A percentile compares a stretch with the other conserved stretches of the same genome.
Evolutionary conservation across 331 rosid genomes (phyloP).

Genomic region (Malus hybrid): DNA sequence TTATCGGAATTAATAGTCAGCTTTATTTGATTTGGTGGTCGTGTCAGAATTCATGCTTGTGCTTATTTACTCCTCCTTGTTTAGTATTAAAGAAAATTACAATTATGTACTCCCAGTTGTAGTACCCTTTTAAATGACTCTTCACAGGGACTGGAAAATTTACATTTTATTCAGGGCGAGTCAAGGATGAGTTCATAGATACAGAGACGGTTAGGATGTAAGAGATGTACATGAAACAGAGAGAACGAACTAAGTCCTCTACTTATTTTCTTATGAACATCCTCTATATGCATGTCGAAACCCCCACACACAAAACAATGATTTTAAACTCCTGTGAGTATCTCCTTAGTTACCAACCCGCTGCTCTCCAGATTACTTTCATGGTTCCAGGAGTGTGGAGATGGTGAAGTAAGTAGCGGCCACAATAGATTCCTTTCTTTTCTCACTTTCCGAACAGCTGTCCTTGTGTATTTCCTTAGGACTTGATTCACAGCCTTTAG

Average conservation of each 20-base stretch:
- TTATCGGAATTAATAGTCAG: not conserved
- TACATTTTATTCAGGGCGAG: constrained; percentile 2
- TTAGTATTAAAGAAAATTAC: not conserved
- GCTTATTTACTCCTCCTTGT: not conserved
- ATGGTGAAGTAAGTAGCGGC: constrained; percentile 60
- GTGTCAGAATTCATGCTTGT: not conserved
- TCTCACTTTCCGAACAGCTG: constrained; percentile 21
- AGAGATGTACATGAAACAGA: constrained; percentile 20
- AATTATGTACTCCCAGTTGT: not conserved
- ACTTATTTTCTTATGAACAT: not conserved
- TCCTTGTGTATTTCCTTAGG: constrained; percentile 39
- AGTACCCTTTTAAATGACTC: not conserved
- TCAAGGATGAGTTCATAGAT: constrained; percentile 8
- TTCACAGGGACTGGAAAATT: not conserved
- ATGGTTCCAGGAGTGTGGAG: constrained; percentile 61
- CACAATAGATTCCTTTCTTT: constrained; percentile 41
- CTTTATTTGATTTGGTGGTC: not conserved
- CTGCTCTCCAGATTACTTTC: constrained; percentile 36
- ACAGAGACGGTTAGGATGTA: constrained; percentile 1
- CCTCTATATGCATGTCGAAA: not conserved
- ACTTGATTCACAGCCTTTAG: constrained; percentile 60
- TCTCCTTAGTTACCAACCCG: constrained; percentile 39
- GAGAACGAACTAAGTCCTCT: constrained; percentile 15
- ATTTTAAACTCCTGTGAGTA: constrained; percentile 41
- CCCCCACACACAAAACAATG: not conserved